Percentiles rank a stretch among this genome's conserved stretches.
These are phyloP conservation scores for Stephania japonica DNA, from an alignment of 164 flowering plant species.

Conservation along the genomic window DNA sequence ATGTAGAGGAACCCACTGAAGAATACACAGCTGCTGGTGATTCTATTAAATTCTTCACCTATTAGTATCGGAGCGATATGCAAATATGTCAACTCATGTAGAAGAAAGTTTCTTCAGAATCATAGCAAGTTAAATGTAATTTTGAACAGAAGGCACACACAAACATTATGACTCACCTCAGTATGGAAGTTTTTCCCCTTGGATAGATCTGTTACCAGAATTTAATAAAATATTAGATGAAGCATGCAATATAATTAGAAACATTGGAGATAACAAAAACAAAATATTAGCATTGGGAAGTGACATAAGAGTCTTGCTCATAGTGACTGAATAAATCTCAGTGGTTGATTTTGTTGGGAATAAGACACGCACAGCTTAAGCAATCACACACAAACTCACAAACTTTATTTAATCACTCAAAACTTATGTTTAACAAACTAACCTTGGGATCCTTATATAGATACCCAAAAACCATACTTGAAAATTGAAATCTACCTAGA, in stretches of 20 bases:
- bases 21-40: conserved; percentile 34
- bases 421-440: no score
- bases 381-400: no score
- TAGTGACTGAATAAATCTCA: neutral
- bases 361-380: no score
- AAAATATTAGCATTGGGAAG: neutral
- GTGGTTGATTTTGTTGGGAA: no score
- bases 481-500: no score
- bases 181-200: conserved; percentile 25
- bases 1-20: conserved; percentile 33
- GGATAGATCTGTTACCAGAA: conserved; percentile 36
- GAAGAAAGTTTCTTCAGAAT: conserved; percentile 7
- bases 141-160: neutral
- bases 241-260: neutral
- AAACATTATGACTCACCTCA: conserved; percentile 40
- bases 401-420: no score
- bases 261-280: neutral
- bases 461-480: no score
- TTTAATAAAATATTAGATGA: conserved; percentile 13
- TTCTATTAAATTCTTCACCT: conserved; percentile 43
- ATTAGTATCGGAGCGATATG: conserved; percentile 5
- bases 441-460: no score
- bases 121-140: neutral
- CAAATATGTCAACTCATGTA: conserved; percentile 9
- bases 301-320: neutral